Evolutionary conservation across 2,329 filamentous ascomycete genomes (phyloP).

Genomic region (Bipolaris bicolor): DNA sequence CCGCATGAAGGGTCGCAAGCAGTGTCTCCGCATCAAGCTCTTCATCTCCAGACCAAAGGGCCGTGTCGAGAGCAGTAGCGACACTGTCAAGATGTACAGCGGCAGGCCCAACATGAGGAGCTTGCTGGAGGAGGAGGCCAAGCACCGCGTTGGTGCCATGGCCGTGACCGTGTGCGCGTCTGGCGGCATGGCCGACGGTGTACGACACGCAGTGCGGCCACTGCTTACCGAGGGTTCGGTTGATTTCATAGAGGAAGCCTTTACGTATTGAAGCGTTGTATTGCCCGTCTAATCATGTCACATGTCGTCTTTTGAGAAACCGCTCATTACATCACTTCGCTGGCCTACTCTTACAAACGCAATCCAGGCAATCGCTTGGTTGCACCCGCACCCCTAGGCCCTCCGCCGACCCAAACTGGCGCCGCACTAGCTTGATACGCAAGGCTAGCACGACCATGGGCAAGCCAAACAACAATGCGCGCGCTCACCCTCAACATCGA

Average conservation of each 20-base stretch:
- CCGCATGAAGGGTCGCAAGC: constrained; percentile 62
- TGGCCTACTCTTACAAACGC: neutral
- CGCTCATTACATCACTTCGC: neutral
- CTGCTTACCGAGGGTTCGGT: constrained; percentile 60
- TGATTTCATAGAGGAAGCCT: constrained; percentile 70
- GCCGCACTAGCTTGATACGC: neutral
- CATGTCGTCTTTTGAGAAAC: neutral
- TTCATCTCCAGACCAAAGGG: constrained; percentile 67
- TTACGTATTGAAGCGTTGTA: constrained; percentile 60
- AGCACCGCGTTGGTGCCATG: constrained; percentile 62
- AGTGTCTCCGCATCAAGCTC: constrained; percentile 65
- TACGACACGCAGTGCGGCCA: constrained; percentile 60
- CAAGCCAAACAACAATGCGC: neutral
- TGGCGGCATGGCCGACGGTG: constrained; percentile 67
- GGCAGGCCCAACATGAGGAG: constrained; percentile 63
- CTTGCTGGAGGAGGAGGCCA: constrained; percentile 63
- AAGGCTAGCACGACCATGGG: constrained; percentile 5
- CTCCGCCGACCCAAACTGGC: neutral
- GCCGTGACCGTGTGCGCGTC: constrained; percentile 68
- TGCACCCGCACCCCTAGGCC: neutral
- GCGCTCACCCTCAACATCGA: constrained; percentile 4
- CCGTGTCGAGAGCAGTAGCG: constrained; percentile 62
- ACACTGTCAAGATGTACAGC: constrained; percentile 66
- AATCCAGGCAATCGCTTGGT: constrained; percentile 3
- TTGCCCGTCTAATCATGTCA: neutral